Percentiles rank a stretch among this genome's conserved stretches.
phyloP scores from a whole-genome alignment of 768 basidiomycete genomes.

The Daedaleopsis sinensis region DNA sequence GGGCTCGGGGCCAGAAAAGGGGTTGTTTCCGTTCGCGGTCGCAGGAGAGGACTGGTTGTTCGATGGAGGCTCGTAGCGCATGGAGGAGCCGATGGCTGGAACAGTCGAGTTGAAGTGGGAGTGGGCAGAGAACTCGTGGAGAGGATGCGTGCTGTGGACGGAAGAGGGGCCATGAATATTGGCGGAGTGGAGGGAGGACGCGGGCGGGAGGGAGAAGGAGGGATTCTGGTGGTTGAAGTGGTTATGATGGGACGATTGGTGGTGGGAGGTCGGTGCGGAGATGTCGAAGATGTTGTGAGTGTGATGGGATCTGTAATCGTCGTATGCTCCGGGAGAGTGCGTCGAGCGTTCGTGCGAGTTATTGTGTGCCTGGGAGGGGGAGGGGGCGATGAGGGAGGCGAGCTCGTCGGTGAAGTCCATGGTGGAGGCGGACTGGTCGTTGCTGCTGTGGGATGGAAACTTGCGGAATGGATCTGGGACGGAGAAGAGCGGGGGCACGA shows the following conservation, averaged over 20 bases:
- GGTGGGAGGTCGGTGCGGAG: slow-evolving; percentile 46
- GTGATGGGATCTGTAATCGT: slow-evolving; percentile 38
- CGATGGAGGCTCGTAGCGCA: slow-evolving; percentile 38
- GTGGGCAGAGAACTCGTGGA: slow-evolving; percentile 34
- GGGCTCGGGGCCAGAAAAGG: slow-evolving; percentile 27
- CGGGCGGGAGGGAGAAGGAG: slow-evolving; percentile 33
- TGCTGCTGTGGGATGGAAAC: slow-evolving; percentile 40
- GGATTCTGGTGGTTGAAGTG: slow-evolving; percentile 23
- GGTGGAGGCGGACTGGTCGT: slow-evolving; percentile 22
- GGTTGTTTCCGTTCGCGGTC: slow-evolving; percentile 30
- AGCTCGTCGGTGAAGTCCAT: slow-evolving; percentile 75
- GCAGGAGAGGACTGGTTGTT: slow-evolving; percentile 26
- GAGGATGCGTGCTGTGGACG: slow-evolving; percentile 20
- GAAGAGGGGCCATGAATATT: slow-evolving; percentile 19
- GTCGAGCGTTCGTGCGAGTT: slow-evolving; percentile 47
- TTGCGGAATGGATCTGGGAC: slow-evolving; percentile 60
- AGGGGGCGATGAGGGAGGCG: slow-evolving; percentile 54
- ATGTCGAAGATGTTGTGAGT: slow-evolving; percentile 68
- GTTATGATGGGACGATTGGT: slow-evolving; percentile 32
- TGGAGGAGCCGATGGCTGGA: slow-evolving; percentile 37
- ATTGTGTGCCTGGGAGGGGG: slow-evolving; percentile 31
- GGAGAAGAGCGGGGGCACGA: slow-evolving; percentile 48
- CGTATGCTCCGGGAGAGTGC: slow-evolving; percentile 35
- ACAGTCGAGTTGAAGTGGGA: slow-evolving; percentile 40
- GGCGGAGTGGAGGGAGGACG: slow-evolving; percentile 33